These are phyloP conservation scores for Cyclotella choctawhatcheeana DNA, from an alignment of 108 stramenopile genomes.

Conservation along the genomic window DNA sequence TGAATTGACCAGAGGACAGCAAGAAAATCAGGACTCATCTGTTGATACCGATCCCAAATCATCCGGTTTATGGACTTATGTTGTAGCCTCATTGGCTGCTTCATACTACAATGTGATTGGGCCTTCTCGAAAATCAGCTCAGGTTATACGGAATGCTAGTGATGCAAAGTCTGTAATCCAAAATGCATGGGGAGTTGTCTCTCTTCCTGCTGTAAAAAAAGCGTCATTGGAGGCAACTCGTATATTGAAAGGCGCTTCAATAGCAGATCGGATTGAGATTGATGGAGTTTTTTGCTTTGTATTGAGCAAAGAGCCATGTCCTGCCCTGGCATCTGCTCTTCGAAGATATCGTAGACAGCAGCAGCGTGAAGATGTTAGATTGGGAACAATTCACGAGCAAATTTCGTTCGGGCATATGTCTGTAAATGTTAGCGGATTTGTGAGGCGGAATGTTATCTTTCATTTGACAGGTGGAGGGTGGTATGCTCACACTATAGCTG, in stretches of 20 bases:
- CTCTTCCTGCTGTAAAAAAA: conserved; percentile 70
- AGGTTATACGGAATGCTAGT: conserved; percentile 37
- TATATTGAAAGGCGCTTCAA: conserved; percentile 77
- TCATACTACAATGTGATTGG: conserved; percentile 81
- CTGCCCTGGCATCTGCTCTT: conserved; percentile 48
- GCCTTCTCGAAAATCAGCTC: conserved; percentile 56
- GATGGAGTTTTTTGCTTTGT: conserved; percentile 80
- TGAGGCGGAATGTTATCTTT: conserved; percentile 72
- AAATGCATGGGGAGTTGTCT: conserved; percentile 86
- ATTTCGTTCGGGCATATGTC: conserved; percentile 22
- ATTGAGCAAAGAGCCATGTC: conserved; percentile 65
- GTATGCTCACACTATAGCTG: conserved; percentile 84
- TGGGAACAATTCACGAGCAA: conserved; percentile 69
- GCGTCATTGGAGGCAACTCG: conserved; percentile 76
- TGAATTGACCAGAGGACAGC: conserved; percentile 53
- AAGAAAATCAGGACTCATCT: conserved; percentile 13
- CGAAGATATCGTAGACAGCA: conserved; percentile 40
- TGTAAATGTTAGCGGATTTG: conserved; percentile 40
- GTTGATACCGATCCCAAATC: conserved; percentile 37
- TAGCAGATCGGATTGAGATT: conserved; percentile 79
- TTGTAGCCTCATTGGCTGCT: conserved; percentile 73
- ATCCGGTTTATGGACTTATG: conserved; percentile 50
- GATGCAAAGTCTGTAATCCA: conserved; percentile 63
- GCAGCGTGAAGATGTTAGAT: conserved; percentile 34
- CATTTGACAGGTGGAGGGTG: conserved; percentile 87